A percentile compares a stretch with the other conserved stretches of the same genome.
Evolutionary conservation across 2,329 filamentous ascomycete species (phyloP).

Genomic region (Fusarium sp.): DNA sequence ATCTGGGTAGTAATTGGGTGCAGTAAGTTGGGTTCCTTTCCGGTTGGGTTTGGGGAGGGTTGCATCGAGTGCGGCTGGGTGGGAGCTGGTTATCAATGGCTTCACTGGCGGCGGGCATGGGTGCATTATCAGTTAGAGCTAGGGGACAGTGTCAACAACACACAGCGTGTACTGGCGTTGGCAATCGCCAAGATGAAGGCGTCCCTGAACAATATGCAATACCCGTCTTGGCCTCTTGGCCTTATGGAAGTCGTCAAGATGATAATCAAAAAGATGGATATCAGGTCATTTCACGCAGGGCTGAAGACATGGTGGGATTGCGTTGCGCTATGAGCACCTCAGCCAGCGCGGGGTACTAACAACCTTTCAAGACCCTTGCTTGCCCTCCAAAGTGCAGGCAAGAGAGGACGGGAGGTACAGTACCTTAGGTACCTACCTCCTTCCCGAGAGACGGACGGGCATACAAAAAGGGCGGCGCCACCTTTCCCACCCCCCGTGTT

Average conservation of each 20-base stretch:
- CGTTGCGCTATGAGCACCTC: not conserved
- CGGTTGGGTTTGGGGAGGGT: not conserved
- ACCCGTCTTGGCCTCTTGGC: not conserved
- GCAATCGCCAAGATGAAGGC: not conserved
- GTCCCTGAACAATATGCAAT: not conserved
- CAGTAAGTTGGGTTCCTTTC: not conserved
- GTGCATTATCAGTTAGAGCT: not conserved
- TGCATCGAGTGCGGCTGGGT: not conserved
- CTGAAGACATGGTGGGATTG: not conserved
- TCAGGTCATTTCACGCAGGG: not conserved
- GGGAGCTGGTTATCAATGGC: not conserved
- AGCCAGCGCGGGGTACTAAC: not conserved
- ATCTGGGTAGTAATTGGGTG: not conserved
- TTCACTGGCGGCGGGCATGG: not conserved
- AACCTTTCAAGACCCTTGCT: not conserved
- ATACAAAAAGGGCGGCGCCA: constrained; percentile 1
- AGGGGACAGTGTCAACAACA: not conserved
- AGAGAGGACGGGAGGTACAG: not conserved
- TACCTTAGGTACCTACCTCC: not conserved
- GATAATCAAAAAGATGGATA: not conserved
- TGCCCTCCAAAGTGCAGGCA: not conserved
- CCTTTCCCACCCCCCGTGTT: not conserved
- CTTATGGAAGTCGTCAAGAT: not conserved
- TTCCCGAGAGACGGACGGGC: not conserved
- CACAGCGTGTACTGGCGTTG: not conserved